Evolutionary conservation across 306 rosid species (phyloP).

Genomic region (Comarum palustre): DNA sequence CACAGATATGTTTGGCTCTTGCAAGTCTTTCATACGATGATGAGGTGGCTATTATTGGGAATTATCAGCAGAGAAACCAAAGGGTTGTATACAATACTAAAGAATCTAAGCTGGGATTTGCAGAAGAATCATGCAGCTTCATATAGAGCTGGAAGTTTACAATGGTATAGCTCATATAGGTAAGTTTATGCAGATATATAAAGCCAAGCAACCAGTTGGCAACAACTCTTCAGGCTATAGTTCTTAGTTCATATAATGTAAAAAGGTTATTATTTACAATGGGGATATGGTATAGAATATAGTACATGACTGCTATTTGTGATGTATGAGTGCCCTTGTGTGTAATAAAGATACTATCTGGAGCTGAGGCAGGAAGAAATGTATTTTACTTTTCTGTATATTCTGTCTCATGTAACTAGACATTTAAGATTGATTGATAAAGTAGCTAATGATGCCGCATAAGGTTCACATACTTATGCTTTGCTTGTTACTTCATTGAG

Average conservation of each 20-base stretch:
- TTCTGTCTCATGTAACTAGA: background rate
- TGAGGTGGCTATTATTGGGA: conserved; percentile 61
- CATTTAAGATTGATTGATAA: background rate
- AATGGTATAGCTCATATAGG: background rate
- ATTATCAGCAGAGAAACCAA: conserved; percentile 84
- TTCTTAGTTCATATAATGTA: conserved; percentile 16
- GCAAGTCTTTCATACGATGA: conserved; percentile 58
- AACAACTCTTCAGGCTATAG: conserved; percentile 10
- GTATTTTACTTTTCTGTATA: conserved; percentile 9
- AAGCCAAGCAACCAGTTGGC: conserved; percentile 29
- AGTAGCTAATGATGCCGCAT: background rate
- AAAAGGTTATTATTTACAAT: conserved; percentile 14
- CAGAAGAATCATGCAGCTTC: conserved; percentile 67
- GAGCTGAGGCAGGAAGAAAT: conserved; percentile 6
- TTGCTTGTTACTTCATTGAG: background rate
- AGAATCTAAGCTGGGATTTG: conserved; percentile 74
- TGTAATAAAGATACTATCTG: conserved; percentile 5
- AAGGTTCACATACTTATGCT: background rate
- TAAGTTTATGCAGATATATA: background rate
- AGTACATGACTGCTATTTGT: background rate
- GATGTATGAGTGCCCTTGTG: background rate
- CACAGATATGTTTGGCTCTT: conserved; percentile 74
- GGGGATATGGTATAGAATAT: conserved; percentile 17
- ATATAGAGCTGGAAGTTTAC: conserved; percentile 8
- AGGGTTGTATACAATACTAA: conserved; percentile 74